A percentile compares a stretch with the other conserved stretches of the same genome.
phyloP scores from a whole-genome alignment of 306 rosid genomes.

The Canavalia gladiata region DNA sequence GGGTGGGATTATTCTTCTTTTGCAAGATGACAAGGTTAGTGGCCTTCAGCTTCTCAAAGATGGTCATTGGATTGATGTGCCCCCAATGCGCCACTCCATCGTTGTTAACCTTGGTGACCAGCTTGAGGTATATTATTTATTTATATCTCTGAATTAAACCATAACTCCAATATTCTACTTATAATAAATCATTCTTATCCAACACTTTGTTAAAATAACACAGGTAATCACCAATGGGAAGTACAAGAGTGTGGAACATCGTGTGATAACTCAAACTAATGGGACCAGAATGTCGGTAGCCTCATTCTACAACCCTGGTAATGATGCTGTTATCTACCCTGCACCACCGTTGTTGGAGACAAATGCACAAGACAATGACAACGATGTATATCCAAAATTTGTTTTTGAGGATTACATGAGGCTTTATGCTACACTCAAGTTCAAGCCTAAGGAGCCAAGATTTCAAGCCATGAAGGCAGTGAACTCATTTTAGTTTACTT shows the following conservation, averaged over 20 bases:
- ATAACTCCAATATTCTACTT: too few relatives aligned
- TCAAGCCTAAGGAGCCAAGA: slow-evolving; percentile 80
- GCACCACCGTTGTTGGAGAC: slow-evolving; percentile 64
- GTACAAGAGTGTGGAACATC: slow-evolving; percentile 79
- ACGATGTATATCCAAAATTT: slow-evolving; percentile 68
- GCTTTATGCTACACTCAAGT: slow-evolving; percentile 65
- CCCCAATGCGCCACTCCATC: slow-evolving; percentile 83
- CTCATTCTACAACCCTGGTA: slow-evolving; percentile 79
- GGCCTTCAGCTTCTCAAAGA: slow-evolving; percentile 81
- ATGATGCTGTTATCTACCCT: slow-evolving; percentile 77
- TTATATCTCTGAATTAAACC: neutral
- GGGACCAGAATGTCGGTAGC: slow-evolving; percentile 79
- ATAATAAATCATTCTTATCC: neutral
- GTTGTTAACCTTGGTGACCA: slow-evolving; percentile 84
- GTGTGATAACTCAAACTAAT: slow-evolving; percentile 67
- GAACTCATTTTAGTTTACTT: slow-evolving; percentile 46
- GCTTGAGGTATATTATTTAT: slow-evolving; percentile 57
- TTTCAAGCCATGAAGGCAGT: slow-evolving; percentile 71
- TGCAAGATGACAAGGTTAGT: slow-evolving; percentile 82
- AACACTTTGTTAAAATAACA: neutral
- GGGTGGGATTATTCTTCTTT: slow-evolving; percentile 77
- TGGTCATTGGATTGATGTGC: slow-evolving; percentile 76
- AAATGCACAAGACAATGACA: slow-evolving; percentile 54
- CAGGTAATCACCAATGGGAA: slow-evolving; percentile 78
- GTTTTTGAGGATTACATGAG: slow-evolving; percentile 83